Evolutionary conservation across 257 asterid species (phyloP).

Genomic region (Penstemon davidsonii): DNA sequence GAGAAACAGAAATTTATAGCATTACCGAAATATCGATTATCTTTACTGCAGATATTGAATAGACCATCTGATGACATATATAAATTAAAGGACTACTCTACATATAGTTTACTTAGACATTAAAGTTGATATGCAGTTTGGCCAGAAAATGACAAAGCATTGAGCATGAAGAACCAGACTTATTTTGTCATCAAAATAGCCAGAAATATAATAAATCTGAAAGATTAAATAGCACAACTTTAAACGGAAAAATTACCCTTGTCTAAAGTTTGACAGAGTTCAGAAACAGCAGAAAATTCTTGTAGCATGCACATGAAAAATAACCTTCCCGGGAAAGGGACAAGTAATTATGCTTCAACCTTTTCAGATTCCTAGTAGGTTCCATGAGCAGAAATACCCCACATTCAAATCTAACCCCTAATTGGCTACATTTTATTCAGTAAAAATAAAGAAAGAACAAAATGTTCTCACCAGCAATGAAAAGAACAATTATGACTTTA

Average conservation of each 20-base stretch:
- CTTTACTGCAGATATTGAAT: constrained; percentile 3
- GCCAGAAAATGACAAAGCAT: constrained; percentile 12
- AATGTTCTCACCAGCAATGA: background rate
- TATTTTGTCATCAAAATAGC: background rate
- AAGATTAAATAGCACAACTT: constrained; percentile 24
- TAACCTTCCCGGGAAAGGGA: background rate
- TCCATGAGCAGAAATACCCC: background rate
- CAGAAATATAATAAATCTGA: constrained; percentile 6
- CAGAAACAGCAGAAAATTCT: background rate
- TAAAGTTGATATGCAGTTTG: constrained; percentile 17
- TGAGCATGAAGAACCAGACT: constrained; percentile 13
- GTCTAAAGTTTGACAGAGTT: background rate
- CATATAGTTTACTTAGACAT: background rate
- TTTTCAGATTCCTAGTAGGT: background rate
- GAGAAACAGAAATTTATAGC: constrained; percentile 6
- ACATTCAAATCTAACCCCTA: background rate
- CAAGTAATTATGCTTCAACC: background rate
- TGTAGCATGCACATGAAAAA: background rate
- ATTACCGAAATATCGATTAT: background rate
- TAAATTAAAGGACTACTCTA: constrained; percentile 8
- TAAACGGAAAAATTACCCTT: background rate
- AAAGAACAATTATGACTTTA: background rate
- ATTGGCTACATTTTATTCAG: background rate
- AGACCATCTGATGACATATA: background rate
- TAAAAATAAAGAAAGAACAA: background rate